Base-by-base conservation (phyloP, 1,139 yeast genomes). In the Kodamaea anthophila region DNA sequence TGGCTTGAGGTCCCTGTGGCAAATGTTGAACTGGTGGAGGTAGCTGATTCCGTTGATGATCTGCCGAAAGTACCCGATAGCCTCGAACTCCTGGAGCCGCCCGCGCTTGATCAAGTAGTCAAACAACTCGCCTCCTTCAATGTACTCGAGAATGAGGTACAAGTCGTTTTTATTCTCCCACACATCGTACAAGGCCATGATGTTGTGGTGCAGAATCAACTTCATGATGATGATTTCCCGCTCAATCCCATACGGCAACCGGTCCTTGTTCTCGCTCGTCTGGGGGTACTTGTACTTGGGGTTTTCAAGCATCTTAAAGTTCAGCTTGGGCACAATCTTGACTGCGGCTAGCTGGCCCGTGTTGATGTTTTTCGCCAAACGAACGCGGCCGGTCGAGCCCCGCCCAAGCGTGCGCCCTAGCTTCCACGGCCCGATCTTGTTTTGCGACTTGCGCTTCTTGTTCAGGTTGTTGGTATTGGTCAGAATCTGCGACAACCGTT, bases 101-200 rank as follows among this genome's bases (percentile, higher is more conserved):
- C 98, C 97, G 35, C 82, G 70, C 52, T 86, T 86, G 38, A 91
- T 87, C 33, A 91, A 67, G 47, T 88, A 78, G 58, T 93, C 96
- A 49, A 93, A 91, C 33, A 91, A 65, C 58, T 91, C 98, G 24
- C 99, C 99, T 30, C 96, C 96, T 60, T 93, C 97, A 30, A 93
- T 91, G 57, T 93, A 91, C 59, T 91, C 99, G 38, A 91, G 62
- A 16, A 93, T 93, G 44, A 91, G 71, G 49, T 88, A 88, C 31
- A 91, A 63, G 47, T 88, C 96, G 40, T 93, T 87, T 47, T 86
- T 84, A 47, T 93, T 91, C 56, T 93, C 98, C 98, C 98, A 91
- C 24, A 93, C 99, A 48, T 91, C 99, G 54, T 85, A 91, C 26
- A 91, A 65, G n/a, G 94, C 87, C 82, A 91, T 77, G 32, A 91